Percentiles rank a stretch among this genome's conserved stretches.
Conservation (phyloP, 495 filamentous ascomycete genomes). For the Penicillium salamii region DNA sequence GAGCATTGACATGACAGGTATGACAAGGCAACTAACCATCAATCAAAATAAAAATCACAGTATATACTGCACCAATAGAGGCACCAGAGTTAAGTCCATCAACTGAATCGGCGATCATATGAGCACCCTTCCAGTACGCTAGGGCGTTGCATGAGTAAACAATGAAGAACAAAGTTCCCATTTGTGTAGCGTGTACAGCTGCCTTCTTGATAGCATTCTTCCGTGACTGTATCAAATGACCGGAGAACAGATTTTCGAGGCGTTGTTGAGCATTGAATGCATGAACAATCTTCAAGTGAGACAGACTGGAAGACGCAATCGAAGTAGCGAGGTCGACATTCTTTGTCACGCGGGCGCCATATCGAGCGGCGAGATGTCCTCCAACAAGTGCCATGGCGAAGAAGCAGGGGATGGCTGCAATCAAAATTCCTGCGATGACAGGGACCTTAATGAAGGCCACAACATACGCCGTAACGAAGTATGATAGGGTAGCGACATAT, state of each 20-base stretch:
- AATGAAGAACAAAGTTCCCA: slow-evolving; percentile 62
- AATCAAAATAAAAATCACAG: slow-evolving; percentile 62
- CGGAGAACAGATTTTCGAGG: slow-evolving; percentile 51
- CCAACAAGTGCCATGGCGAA: slow-evolving; percentile 59
- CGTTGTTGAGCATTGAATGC: slow-evolving; percentile 40
- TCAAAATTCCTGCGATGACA: slow-evolving; percentile 29
- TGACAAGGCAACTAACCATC: slow-evolving; percentile 42
- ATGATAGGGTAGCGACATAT: slow-evolving; percentile 51
- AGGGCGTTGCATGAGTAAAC: slow-evolving; percentile 59
- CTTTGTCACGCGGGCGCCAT: slow-evolving; percentile 46
- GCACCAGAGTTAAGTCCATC: slow-evolving; percentile 22
- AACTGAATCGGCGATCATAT: slow-evolving; percentile 47
- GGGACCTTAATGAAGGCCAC: slow-evolving; percentile 58
- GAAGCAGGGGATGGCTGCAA: slow-evolving; percentile 60
- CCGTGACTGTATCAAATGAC: slow-evolving; percentile 37
- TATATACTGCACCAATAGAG: slow-evolving; percentile 56
- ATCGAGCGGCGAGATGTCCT: slow-evolving; percentile 55
- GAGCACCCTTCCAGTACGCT: slow-evolving; percentile 62
- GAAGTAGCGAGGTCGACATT: slow-evolving; percentile 41
- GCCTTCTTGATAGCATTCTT: slow-evolving; percentile 53
- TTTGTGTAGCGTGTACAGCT: slow-evolving; percentile 49
- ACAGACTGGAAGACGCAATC: slow-evolving; percentile 41
- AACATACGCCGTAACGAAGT: slow-evolving; percentile 60
- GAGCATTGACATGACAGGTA: no score
- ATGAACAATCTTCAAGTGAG: slow-evolving; percentile 43